Conservation (phyloP, 352 stramenopile species). For the Pythium diclinum region DNA sequence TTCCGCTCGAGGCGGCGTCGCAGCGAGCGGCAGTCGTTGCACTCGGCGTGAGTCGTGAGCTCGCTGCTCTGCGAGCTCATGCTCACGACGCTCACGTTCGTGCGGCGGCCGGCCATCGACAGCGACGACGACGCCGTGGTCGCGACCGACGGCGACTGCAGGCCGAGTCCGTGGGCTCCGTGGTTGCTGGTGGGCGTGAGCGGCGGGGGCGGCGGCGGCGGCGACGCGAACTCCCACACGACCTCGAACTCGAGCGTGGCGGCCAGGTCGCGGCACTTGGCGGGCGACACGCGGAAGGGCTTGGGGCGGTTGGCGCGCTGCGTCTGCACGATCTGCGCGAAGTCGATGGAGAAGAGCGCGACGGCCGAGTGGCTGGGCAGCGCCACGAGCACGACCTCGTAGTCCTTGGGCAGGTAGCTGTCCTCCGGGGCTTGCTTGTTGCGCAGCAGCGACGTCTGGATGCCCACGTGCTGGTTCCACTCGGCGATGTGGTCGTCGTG, state of each 20-base stretch:
- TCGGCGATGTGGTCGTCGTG: slow-evolving; percentile 61
- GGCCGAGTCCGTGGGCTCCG: too few species aligned
- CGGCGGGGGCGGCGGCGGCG: slow-evolving; percentile 22
- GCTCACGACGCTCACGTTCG: slow-evolving; percentile 41
- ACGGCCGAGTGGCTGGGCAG: slow-evolving; percentile 80
- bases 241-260: slow-evolving; percentile 76
- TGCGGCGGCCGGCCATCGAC: slow-evolving; percentile 41
- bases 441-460: slow-evolving; percentile 72
- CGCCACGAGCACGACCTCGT: slow-evolving; percentile 80
- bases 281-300: slow-evolving; percentile 55
- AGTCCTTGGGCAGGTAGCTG: slow-evolving; percentile 68
- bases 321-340: slow-evolving; percentile 62
- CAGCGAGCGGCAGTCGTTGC: slow-evolving; percentile 46
- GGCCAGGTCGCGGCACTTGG: slow-evolving; percentile 74
- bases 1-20: slow-evolving; percentile 67
- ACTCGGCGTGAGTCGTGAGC: slow-evolving; percentile 24
- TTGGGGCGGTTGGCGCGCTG: slow-evolving; percentile 44
- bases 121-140: slow-evolving; percentile 34
- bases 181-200: slow-evolving; percentile 30
- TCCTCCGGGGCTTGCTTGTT: slow-evolving; percentile 38
- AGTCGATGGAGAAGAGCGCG: slow-evolving; percentile 72
- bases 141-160: slow-evolving; percentile 29
- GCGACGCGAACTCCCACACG: slow-evolving; percentile 53
- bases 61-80: slow-evolving; percentile 63
- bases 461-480: slow-evolving; percentile 76